Conservation (phyloP, 2,329 filamentous ascomycete species). For the Alternaria sp. region DNA sequence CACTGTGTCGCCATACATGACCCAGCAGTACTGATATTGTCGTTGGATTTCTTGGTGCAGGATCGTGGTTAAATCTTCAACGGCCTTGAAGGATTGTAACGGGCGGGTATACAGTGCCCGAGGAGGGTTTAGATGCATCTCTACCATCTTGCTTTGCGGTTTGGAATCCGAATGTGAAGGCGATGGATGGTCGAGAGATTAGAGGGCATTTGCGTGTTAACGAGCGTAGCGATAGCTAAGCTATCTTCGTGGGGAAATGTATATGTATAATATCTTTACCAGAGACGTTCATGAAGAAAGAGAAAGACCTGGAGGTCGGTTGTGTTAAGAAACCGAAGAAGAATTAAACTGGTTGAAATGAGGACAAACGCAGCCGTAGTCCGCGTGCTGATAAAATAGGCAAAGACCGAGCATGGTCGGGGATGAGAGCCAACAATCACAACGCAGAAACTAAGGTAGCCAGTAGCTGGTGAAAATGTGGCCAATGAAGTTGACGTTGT, state of each 20-base stretch:
- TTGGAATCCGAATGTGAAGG: background rate
- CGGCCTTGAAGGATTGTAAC: background rate
- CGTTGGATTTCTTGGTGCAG: slow-evolving; percentile 1
- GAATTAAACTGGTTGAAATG: background rate
- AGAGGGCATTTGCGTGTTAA: background rate
- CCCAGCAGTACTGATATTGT: background rate
- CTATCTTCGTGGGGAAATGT: background rate
- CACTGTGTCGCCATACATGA: background rate
- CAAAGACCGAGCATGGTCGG: background rate
- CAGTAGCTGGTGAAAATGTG: background rate
- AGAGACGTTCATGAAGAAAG: background rate
- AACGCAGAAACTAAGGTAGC: background rate
- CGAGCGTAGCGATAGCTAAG: background rate
- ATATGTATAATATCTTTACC: background rate
- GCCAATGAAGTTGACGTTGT: background rate
- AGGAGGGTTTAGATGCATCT: background rate
- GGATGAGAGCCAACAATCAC: background rate
- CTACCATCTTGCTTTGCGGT: background rate
- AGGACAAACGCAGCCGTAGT: background rate
- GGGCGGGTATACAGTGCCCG: background rate
- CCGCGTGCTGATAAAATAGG: background rate
- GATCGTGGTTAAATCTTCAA: slow-evolving; percentile 1
- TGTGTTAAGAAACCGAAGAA: background rate
- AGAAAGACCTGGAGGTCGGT: background rate
- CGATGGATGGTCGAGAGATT: background rate